A percentile compares a stretch with the other conserved stretches of the same genome.
Conservation (phyloP, 2,329 filamentous ascomycete species). For the Ceratocystis papillata region DNA sequence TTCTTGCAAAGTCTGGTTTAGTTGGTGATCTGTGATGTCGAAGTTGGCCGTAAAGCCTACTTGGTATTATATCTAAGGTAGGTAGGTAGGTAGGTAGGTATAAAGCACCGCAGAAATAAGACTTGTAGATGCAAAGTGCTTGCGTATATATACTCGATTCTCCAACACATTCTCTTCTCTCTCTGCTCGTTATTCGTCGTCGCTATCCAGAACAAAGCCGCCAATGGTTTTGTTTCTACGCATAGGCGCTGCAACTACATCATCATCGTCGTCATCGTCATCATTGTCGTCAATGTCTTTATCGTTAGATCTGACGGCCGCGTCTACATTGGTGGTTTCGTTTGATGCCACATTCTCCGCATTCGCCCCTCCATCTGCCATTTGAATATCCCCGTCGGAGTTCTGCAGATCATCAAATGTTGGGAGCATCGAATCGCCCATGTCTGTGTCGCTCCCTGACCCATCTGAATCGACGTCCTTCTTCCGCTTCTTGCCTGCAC, state of each 20-base stretch:
- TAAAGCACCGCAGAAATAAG: neutral
- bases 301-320: too few relatives aligned
- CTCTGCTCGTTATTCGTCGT: slow-evolving; percentile 11
- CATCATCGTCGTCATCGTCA: slow-evolving; percentile 17
- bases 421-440: slow-evolving; percentile 18
- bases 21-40: too few relatives aligned
- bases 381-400: neutral
- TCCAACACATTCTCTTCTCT: neutral
- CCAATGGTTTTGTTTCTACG: slow-evolving; percentile 18
- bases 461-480: slow-evolving; percentile 17
- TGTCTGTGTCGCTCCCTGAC: slow-evolving; percentile 17
- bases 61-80: too few relatives aligned
- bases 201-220: slow-evolving; percentile 20
- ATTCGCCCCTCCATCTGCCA: neutral
- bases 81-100: too few relatives aligned
- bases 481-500: slow-evolving; percentile 21
- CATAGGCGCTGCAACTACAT: neutral
- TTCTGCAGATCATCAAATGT: slow-evolving; percentile 15
- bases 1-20: too few relatives aligned
- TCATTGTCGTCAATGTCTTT: neutral
- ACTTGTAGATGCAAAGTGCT: slow-evolving; percentile 7
- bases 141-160: neutral
- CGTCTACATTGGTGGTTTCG: too few relatives aligned
- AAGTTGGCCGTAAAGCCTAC: too few relatives aligned
- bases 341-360: neutral